A percentile compares a stretch with the other conserved stretches of the same genome.
Evolutionary conservation across 2,329 filamentous ascomycete genomes (phyloP).

Genomic region (Paecilomyces sp.): DNA sequence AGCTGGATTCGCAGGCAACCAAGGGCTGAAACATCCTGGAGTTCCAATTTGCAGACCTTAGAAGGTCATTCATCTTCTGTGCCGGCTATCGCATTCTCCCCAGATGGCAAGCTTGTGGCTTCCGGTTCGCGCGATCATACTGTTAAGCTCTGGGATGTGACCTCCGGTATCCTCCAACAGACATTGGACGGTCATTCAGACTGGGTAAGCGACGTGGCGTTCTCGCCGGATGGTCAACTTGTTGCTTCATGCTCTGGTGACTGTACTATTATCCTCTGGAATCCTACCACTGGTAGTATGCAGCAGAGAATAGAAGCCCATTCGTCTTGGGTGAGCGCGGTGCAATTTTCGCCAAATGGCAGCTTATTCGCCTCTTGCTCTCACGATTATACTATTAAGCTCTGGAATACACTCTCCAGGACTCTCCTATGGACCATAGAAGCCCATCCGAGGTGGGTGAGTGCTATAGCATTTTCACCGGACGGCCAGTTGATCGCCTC

Average conservation of each 20-base stretch:
- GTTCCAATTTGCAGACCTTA: slow-evolving; percentile 13
- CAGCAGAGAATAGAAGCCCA: neutral
- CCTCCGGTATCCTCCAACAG: slow-evolving; percentile 8
- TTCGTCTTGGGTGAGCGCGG: slow-evolving; percentile 5
- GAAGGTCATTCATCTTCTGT: slow-evolving; percentile 10
- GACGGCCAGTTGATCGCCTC: slow-evolving; percentile 2
- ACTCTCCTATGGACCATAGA: neutral
- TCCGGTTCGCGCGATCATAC: slow-evolving; percentile 10
- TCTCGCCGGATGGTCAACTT: slow-evolving; percentile 17
- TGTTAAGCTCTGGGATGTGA: slow-evolving; percentile 11
- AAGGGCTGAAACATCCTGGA: slow-evolving; percentile 10
- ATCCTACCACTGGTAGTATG: neutral
- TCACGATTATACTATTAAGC: slow-evolving; percentile 6
- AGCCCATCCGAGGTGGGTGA: neutral
- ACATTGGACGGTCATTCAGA: slow-evolving; percentile 13
- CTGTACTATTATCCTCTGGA: slow-evolving; percentile 1
- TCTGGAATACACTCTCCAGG: slow-evolving; percentile 9
- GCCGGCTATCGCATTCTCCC: slow-evolving; percentile 11
- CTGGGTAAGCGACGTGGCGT: slow-evolving; percentile 13
- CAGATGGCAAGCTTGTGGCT: slow-evolving; percentile 10
- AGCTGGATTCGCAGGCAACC: slow-evolving; percentile 8
- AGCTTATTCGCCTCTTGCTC: slow-evolving; percentile 11
- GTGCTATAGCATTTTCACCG: slow-evolving; percentile 3
- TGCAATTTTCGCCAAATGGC: slow-evolving; percentile 14
- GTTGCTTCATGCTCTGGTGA: slow-evolving; percentile 8